phyloP scores from a whole-genome alignment of 1,284 basidiomycete species.

The Trametes pubescens region DNA sequence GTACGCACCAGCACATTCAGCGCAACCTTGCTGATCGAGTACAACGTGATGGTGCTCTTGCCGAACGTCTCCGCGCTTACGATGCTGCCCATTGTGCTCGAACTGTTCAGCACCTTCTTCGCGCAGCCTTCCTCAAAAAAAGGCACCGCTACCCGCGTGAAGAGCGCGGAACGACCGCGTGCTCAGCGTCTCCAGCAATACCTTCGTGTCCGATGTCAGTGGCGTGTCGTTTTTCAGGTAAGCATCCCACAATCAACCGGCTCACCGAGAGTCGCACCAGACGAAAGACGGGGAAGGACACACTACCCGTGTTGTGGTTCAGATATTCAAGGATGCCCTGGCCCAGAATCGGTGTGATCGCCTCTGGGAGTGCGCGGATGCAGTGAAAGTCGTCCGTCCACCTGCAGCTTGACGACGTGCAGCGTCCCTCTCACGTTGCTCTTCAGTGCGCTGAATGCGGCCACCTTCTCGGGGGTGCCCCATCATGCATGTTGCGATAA shows the following conservation, averaged over 20 bases:
- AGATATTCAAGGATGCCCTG: slow-evolving; percentile 46
- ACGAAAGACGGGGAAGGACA: slow-evolving; percentile 6
- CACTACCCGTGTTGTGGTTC: slow-evolving; percentile 49
- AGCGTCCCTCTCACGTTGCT: slow-evolving; percentile 32
- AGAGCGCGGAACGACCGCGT: slow-evolving; percentile 45
- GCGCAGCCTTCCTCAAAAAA: background rate
- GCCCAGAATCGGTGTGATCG: slow-evolving; percentile 7
- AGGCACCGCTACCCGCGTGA: slow-evolving; percentile 26
- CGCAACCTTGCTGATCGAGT: slow-evolving; percentile 41
- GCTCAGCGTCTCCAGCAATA: slow-evolving; percentile 35
- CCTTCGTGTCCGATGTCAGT: slow-evolving; percentile 36
- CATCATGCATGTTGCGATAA: slow-evolving; percentile 50
- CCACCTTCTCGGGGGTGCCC: slow-evolving; percentile 42
- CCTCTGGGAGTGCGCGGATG: background rate
- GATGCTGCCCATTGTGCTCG: background rate
- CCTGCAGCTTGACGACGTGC: slow-evolving; percentile 44
- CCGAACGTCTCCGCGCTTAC: background rate
- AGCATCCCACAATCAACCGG: slow-evolving; percentile 8
- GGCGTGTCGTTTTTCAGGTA: slow-evolving; percentile 35
- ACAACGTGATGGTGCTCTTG: slow-evolving; percentile 26
- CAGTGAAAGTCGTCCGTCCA: slow-evolving; percentile 33
- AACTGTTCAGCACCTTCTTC: slow-evolving; percentile 4
- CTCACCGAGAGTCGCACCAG: no score
- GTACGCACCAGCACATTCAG: slow-evolving; percentile 43
- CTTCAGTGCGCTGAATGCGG: slow-evolving; percentile 36